Conservation (phyloP, 495 filamentous ascomycete genomes). For the Pseudotulostoma volvatum region DNA sequence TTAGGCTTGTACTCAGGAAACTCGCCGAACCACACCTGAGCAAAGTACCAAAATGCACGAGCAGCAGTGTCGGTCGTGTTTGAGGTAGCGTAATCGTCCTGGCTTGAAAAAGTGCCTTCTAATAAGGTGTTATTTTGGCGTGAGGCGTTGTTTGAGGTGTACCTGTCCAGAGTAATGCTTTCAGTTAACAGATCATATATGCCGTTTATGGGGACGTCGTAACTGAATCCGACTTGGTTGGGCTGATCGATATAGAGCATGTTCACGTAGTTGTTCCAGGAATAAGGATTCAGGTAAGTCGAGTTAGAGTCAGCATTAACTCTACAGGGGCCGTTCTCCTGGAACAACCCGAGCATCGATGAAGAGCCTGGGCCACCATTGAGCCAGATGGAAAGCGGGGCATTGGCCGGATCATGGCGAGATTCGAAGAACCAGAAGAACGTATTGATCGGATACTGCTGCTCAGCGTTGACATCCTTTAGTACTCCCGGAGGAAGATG, state of each 20-base stretch:
- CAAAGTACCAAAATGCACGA: constrained; percentile 40
- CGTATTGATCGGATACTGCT: constrained; percentile 26
- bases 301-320: constrained; percentile 35
- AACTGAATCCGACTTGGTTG: constrained; percentile 45
- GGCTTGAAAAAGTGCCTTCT: constrained; percentile 42
- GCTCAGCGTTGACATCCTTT: constrained; percentile 17
- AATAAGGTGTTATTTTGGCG: constrained; percentile 43
- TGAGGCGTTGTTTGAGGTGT: constrained; percentile 22
- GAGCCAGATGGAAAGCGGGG: constrained; percentile 37
- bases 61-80: constrained; percentile 38
- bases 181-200: constrained; percentile 31
- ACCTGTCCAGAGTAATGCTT: constrained; percentile 20
- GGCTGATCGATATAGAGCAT: constrained; percentile 53
- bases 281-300: constrained; percentile 36
- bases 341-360: constrained; percentile 44
- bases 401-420: constrained; percentile 31
- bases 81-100: constrained; percentile 26
- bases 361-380: constrained; percentile 42
- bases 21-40: constrained; percentile 38
- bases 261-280: constrained; percentile 46
- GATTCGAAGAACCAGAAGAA: constrained; percentile 39
- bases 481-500: constrained; percentile 25
- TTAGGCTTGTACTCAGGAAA: constrained; percentile 40
- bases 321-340: constrained; percentile 48
- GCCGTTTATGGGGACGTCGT: constrained; percentile 30